Conservation (phyloP, 106 monocot species). For the Amphibolis antarctica region DNA sequence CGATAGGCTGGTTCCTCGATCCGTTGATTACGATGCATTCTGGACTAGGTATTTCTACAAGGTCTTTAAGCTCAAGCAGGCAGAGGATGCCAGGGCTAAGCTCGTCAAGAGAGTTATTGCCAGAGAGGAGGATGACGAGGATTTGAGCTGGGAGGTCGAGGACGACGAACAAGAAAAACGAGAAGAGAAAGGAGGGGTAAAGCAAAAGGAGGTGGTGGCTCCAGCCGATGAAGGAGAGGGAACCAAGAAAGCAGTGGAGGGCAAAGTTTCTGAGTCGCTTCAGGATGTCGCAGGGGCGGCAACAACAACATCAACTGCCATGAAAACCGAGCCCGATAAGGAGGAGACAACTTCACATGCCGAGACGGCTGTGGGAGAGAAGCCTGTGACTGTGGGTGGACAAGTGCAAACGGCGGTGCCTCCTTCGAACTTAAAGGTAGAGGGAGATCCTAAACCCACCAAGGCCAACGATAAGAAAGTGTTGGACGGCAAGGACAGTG, state of each 20-base stretch:
- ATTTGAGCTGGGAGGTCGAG: slow-evolving; percentile 59
- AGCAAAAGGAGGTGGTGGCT: background rate
- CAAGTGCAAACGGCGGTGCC: background rate
- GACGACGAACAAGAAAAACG: slow-evolving; percentile 50
- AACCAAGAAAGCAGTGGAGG: slow-evolving; percentile 1
- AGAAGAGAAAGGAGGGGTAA: background rate
- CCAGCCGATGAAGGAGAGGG: background rate
- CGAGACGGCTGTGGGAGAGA: slow-evolving; percentile 1
- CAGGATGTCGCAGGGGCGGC: background rate
- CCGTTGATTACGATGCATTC: slow-evolving; percentile 65
- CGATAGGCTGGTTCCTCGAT: slow-evolving; percentile 56
- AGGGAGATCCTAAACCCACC: slow-evolving; percentile 8
- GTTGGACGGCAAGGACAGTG: slow-evolving; percentile 43
- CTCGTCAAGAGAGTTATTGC: slow-evolving; percentile 70
- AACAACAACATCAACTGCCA: background rate
- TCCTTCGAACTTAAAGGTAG: background rate
- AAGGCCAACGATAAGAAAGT: slow-evolving; percentile 22
- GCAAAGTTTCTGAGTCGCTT: background rate
- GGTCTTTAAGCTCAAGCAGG: slow-evolving; percentile 73
- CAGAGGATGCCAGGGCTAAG: slow-evolving; percentile 67
- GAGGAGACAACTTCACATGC: background rate
- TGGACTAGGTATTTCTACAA: slow-evolving; percentile 83
- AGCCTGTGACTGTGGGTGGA: background rate
- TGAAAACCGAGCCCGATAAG: background rate
- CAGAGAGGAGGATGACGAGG: slow-evolving; percentile 62